Percentiles rank a stretch among this genome's conserved stretches.
These are phyloP conservation scores for Thermoascus crustaceus DNA, from an alignment of 2,329 filamentous ascomycete species.

Conservation along the genomic window DNA sequence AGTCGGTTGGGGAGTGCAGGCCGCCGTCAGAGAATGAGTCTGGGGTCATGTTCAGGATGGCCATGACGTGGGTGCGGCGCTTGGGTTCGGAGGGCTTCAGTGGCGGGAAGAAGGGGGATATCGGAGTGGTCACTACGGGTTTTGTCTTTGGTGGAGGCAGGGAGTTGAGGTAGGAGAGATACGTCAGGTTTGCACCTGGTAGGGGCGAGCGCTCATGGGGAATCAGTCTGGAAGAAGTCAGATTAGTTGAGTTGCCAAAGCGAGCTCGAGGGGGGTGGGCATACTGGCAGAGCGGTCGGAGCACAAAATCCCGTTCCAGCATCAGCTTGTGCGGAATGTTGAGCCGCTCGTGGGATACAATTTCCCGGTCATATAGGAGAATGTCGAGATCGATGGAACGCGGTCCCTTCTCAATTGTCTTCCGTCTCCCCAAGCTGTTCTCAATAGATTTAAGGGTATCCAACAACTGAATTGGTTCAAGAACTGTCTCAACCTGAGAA, in stretches of 20 bases:
- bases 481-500: slow-evolving; percentile 65
- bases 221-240: slow-evolving; percentile 28
- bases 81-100: slow-evolving; percentile 50
- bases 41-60: slow-evolving; percentile 86
- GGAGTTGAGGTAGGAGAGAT: slow-evolving; percentile 26
- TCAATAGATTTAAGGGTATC: slow-evolving; percentile 81
- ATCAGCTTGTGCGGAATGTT: slow-evolving; percentile 78
- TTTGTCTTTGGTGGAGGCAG: slow-evolving; percentile 27
- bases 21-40: slow-evolving; percentile 97
- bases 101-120: slow-evolving; percentile 36
- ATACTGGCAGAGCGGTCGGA: slow-evolving; percentile 64
- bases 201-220: slow-evolving; percentile 30
- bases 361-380: slow-evolving; percentile 65
- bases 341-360: slow-evolving; percentile 62
- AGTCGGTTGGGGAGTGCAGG: slow-evolving; percentile 44
- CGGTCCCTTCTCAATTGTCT: slow-evolving; percentile 85
- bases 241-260: slow-evolving; percentile 6
- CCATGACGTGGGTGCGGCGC: slow-evolving; percentile 74
- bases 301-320: slow-evolving; percentile 84
- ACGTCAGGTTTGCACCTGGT: slow-evolving; percentile 21
- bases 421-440: slow-evolving; percentile 66
- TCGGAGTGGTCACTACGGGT: slow-evolving; percentile 31
- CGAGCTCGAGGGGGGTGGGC: slow-evolving; percentile 5
- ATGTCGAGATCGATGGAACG: slow-evolving; percentile 94
- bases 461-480: slow-evolving; percentile 67